Percentiles rank a stretch among this genome's conserved stretches.
phyloP scores from a whole-genome alignment of 2,329 filamentous ascomycete genomes.

The Trichoderma cornu-damae region DNA sequence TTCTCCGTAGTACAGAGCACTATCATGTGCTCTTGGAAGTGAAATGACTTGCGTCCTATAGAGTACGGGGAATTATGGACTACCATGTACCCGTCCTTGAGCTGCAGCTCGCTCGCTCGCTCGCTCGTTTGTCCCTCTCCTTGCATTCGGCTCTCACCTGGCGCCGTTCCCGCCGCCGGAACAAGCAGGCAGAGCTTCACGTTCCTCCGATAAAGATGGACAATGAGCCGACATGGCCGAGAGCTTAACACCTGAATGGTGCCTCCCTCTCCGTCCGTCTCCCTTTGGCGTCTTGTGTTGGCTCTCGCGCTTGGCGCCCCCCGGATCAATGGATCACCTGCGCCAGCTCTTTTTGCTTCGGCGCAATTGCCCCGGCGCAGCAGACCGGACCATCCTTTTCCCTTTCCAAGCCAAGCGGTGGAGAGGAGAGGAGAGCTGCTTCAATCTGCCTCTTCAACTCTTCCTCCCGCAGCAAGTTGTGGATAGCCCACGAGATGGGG shows the following conservation, averaged over 20 bases:
- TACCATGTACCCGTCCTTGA: not conserved
- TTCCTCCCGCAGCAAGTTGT: not conserved
- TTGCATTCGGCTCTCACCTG: not conserved
- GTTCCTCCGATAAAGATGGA: not conserved
- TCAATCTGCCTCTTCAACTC: no score
- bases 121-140: not conserved
- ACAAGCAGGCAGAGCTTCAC: not conserved
- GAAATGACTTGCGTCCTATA: conserved; percentile 2
- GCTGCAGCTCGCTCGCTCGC: conserved; percentile 10
- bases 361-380: not conserved
- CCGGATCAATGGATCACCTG: not conserved
- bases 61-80: no score
- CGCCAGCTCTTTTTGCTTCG: not conserved
- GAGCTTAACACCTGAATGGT: not conserved
- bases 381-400: not conserved
- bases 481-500: not conserved
- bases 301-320: not conserved
- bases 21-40: not conserved
- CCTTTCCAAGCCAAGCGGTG: not conserved
- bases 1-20: no score
- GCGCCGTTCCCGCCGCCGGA: not conserved
- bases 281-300: not conserved
- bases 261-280: not conserved
- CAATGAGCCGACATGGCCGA: conserved; percentile 4
- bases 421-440: not conserved